These are phyloP conservation scores for Citrus inodora DNA, from an alignment of 345 rosid genomes.

Conservation along the genomic window DNA sequence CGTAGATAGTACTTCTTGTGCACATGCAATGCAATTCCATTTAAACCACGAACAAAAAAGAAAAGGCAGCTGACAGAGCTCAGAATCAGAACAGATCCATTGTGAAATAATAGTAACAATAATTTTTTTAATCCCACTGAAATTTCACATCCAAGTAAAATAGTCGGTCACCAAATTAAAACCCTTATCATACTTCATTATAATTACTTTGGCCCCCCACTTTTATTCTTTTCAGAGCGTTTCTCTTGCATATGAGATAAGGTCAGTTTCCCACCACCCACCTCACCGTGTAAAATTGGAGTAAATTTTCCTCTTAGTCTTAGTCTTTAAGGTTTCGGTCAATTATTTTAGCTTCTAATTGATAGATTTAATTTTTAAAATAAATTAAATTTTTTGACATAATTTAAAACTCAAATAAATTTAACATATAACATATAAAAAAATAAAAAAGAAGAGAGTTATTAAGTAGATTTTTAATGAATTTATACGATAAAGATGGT, in stretches of 20 bases:
- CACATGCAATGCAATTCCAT: neutral
- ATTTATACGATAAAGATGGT: too few relatives aligned
- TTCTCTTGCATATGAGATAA: neutral
- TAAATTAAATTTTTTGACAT: too few relatives aligned
- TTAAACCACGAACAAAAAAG: neutral
- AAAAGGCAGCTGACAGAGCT: neutral
- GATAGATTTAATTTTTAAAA: too few relatives aligned
- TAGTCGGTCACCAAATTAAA: neutral
- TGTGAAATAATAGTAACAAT: neutral
- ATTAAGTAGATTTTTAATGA: too few relatives aligned
- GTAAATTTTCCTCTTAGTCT: too few relatives aligned
- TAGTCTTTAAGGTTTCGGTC: too few relatives aligned
- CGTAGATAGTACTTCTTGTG: neutral
- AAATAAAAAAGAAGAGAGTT: too few relatives aligned
- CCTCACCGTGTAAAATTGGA: neutral
- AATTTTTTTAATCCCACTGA: neutral
- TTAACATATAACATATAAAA: too few relatives aligned
- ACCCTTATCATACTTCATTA: neutral
- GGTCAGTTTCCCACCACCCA: conserved; percentile 15
- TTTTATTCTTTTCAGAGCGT: neutral
- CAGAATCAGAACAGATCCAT: neutral
- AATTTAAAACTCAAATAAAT: too few relatives aligned
- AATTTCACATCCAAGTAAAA: neutral
- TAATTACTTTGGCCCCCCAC: neutral
- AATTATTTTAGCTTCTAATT: too few relatives aligned